Evolutionary conservation across 345 rosid species (phyloP).

Genomic region (Euphorbia peplus): DNA sequence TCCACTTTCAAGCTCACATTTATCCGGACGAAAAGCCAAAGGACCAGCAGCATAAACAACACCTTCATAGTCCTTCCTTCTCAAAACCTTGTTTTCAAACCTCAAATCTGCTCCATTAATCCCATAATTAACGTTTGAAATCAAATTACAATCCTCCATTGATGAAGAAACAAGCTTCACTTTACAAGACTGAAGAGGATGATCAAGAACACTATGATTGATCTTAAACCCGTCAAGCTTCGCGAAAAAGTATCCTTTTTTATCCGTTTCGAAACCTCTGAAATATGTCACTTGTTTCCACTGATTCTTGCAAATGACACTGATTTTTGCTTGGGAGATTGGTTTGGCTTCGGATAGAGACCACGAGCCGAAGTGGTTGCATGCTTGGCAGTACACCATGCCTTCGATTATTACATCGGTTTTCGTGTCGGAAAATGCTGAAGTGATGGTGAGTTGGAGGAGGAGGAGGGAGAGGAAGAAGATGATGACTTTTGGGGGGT

Average conservation of each 20-base stretch:
- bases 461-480: slow-evolving; percentile 30
- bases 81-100: slow-evolving; percentile 49
- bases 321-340: slow-evolving; percentile 59
- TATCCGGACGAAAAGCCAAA: slow-evolving; percentile 73
- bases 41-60: slow-evolving; percentile 79
- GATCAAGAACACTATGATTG: slow-evolving; percentile 50
- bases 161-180: slow-evolving; percentile 76
- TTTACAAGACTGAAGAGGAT: slow-evolving; percentile 77
- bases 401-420: slow-evolving; percentile 69
- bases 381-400: slow-evolving; percentile 79
- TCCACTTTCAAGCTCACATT: slow-evolving; percentile 47
- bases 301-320: slow-evolving; percentile 69
- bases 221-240: slow-evolving; percentile 55
- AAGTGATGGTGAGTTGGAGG: slow-evolving; percentile 26
- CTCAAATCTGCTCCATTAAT: slow-evolving; percentile 58
- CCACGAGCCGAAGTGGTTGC: slow-evolving; percentile 64
- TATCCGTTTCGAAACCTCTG: slow-evolving; percentile 55
- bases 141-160: slow-evolving; percentile 54
- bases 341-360: slow-evolving; percentile 64
- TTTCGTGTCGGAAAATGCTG: slow-evolving; percentile 23
- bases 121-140: slow-evolving; percentile 70
- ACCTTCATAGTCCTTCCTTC: slow-evolving; percentile 42
- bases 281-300: slow-evolving; percentile 52
- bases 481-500: slow-evolving; percentile 9
- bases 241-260: slow-evolving; percentile 67